Percentiles rank a stretch among this genome's conserved stretches.
These are phyloP conservation scores for Akanthomyces uredinophilus DNA, from an alignment of 2,329 filamentous ascomycete genomes.

Conservation along the genomic window DNA sequence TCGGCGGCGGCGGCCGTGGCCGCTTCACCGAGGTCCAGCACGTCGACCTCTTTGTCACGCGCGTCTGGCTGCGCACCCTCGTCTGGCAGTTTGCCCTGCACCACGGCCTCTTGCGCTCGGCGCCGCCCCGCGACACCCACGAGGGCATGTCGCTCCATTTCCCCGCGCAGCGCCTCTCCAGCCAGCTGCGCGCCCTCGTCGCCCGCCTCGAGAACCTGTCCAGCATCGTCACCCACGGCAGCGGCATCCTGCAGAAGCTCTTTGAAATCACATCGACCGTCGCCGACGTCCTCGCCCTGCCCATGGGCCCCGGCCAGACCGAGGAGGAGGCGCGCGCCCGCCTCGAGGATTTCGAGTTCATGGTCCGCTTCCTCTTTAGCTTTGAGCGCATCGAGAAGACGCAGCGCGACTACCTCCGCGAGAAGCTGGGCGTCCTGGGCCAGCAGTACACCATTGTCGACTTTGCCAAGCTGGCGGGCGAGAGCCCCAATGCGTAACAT, in stretches of 20 bases:
- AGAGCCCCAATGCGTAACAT: slow-evolving; percentile 19
- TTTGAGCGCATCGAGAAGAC: slow-evolving; percentile 43
- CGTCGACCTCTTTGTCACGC: slow-evolving; percentile 36
- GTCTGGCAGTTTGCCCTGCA: slow-evolving; percentile 39
- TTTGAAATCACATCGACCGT: slow-evolving; percentile 58
- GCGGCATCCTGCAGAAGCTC: slow-evolving; percentile 52
- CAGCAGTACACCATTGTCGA: slow-evolving; percentile 27
- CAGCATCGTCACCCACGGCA: slow-evolving; percentile 50
- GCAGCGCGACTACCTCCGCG: slow-evolving; percentile 36
- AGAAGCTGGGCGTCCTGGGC: slow-evolving; percentile 33
- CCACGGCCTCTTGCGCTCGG: slow-evolving; percentile 32
- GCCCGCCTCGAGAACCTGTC: slow-evolving; percentile 30
- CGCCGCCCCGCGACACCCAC: slow-evolving; percentile 28
- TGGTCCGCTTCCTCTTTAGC: slow-evolving; percentile 45
- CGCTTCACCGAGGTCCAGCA: slow-evolving; percentile 35
- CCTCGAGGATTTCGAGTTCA: slow-evolving; percentile 49
- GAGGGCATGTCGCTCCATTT: slow-evolving; percentile 36
- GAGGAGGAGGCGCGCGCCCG: slow-evolving; percentile 41
- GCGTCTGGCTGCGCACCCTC: slow-evolving; percentile 37
- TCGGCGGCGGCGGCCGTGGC: slow-evolving; percentile 23
- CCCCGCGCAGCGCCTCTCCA: slow-evolving; percentile 33
- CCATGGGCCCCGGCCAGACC: slow-evolving; percentile 32
- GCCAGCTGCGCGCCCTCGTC: slow-evolving; percentile 34
- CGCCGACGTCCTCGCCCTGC: slow-evolving; percentile 51
- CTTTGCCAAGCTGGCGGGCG: slow-evolving; percentile 23